phyloP scores from a whole-genome alignment of 2,329 filamentous ascomycete genomes.

The Paraphaeosphaeria sporulosa region DNA sequence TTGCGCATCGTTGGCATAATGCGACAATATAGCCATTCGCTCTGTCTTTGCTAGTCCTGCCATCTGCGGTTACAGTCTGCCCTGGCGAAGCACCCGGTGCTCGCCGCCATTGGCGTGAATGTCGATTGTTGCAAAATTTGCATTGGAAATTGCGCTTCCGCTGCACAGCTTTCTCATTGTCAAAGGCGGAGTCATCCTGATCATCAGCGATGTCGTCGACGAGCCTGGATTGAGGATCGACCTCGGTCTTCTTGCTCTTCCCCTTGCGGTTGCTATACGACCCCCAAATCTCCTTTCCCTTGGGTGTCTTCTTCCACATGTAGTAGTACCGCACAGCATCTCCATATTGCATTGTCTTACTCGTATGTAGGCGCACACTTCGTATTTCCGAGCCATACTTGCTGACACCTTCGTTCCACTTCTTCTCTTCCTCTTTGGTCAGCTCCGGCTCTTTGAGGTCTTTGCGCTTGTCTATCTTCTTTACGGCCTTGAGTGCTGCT shows the following conservation, averaged over 20 bases:
- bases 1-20: conserved; percentile 87
- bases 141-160: conserved; percentile 88
- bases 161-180: conserved; percentile 80
- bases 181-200: conserved; percentile 94
- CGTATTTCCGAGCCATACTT: conserved; percentile 93
- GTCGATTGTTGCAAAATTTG: conserved; percentile 86
- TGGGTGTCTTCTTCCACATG: conserved; percentile 93
- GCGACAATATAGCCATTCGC: conserved; percentile 77
- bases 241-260: conserved; percentile 76
- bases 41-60: conserved; percentile 83
- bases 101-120: conserved; percentile 88
- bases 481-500: conserved; percentile 73
- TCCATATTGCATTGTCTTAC: conserved; percentile 76
- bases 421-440: conserved; percentile 79
- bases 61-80: conserved; percentile 72
- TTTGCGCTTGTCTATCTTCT: conserved; percentile 70
- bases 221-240: conserved; percentile 70
- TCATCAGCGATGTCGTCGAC: conserved; percentile 93
- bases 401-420: conserved; percentile 88
- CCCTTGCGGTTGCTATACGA: conserved; percentile 86
- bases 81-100: conserved; percentile 80
- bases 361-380: conserved; percentile 80
- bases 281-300: conserved; percentile 88
- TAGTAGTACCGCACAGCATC: conserved; percentile 94
- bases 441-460: conserved; percentile 86